A percentile compares a stretch with the other conserved stretches of the same genome.
phyloP scores from a whole-genome alignment of 2,329 filamentous ascomycete species.

The Penicillium sp. region DNA sequence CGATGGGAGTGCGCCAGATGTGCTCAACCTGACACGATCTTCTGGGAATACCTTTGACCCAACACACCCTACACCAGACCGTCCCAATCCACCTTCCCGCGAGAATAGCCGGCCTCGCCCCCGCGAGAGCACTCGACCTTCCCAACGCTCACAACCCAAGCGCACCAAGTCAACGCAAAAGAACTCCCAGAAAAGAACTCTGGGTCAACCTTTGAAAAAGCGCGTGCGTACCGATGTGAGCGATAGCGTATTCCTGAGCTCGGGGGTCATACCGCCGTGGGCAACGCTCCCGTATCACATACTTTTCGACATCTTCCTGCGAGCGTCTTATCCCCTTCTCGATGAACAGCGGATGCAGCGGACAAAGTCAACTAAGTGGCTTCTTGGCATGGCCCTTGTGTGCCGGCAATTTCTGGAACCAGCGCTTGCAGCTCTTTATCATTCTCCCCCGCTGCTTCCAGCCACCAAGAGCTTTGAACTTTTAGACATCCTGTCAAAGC shows the following conservation, averaged over 20 bases:
- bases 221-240: constrained; percentile 24
- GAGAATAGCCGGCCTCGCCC: constrained; percentile 1
- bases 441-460: constrained; percentile 64
- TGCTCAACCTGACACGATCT: neutral
- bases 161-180: constrained; percentile 16
- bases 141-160: constrained; percentile 5
- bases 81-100: constrained; percentile 3
- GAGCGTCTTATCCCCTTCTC: constrained; percentile 62
- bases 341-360: constrained; percentile 32
- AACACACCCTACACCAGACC: neutral
- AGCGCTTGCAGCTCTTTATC: constrained; percentile 71
- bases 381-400: constrained; percentile 62
- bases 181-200: constrained; percentile 11
- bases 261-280: constrained; percentile 57
- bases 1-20: constrained; percentile 11
- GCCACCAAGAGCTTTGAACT: constrained; percentile 52
- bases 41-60: neutral
- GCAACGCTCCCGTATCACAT: constrained; percentile 67
- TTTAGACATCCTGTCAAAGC: constrained; percentile 57
- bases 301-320: constrained; percentile 69
- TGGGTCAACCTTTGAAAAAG: constrained; percentile 28
- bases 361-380: constrained; percentile 53
- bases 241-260: constrained; percentile 19
- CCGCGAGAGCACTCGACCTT: constrained; percentile 13
- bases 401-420: constrained; percentile 71